Base-by-base conservation (phyloP, 306 rosid species). In the Vicia sativa region DNA sequence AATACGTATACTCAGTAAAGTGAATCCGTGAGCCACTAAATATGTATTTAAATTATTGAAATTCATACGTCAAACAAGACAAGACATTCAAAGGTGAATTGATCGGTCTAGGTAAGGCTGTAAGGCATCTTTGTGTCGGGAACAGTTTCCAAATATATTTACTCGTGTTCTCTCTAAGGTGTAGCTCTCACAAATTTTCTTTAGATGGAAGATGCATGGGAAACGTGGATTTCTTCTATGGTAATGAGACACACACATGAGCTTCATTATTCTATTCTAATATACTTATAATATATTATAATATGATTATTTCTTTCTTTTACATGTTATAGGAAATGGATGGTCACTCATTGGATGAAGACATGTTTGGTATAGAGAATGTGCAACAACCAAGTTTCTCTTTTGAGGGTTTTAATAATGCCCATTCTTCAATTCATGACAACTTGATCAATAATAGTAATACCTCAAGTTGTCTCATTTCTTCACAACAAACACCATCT, bases 161-260 rank as follows among this genome's bases (percentile, higher is more conserved):
- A 6, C 6, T 6, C 1, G 35, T 0, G 6, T 31, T 31, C 35
- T 5, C 6, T 5, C 7, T 7, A 34, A 7, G 9, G 9, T 7
- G 6, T 34, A 34, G 9, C 37, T 18, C 31, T 8, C 48, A 18
- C 23, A 64, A 7, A 3, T 52, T 52, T 54, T 9, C 46, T 64
- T 54, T 29, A 2, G 15, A 73, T 64, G 78, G 78, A 73, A 13
- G 65, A 54, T 21, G 43, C 11, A 13, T 73, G 72, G 65, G 41
- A 64, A 34, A 54, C 6, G 6, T 64, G 65, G 58, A 54, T 73
- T 64, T 53, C 72, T 54, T 64, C 78, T 43, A 42, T 65, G 78
- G 78, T 73, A 73, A 64, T 42, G 64, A 56, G 34, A 52, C 64
- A 61, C 5, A n/a, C n/a, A 9, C 13, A 46, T n/a, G 5, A 44